Evolutionary conservation across 441 rosid species (phyloP).

Genomic region (Eruca vesicaria): DNA sequence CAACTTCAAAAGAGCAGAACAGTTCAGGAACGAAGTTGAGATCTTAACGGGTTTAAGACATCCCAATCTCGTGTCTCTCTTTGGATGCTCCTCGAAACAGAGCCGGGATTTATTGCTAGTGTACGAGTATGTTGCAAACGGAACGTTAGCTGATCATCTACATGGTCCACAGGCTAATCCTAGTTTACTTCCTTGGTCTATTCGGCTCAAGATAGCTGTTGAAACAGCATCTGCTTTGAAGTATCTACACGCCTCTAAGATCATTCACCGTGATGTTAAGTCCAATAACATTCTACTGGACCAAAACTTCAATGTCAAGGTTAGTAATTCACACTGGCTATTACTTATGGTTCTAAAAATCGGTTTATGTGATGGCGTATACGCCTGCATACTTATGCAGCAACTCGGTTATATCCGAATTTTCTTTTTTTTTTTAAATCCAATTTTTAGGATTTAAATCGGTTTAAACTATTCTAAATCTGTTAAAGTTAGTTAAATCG

Average conservation of each 20-base stretch:
- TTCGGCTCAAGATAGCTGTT: slow-evolving; percentile 64
- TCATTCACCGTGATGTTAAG: slow-evolving; percentile 85
- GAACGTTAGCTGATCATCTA: slow-evolving; percentile 85
- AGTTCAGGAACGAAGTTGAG: slow-evolving; percentile 79
- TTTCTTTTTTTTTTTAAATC: too few species aligned
- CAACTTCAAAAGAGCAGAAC: slow-evolving; percentile 67
- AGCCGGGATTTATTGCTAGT: slow-evolving; percentile 80
- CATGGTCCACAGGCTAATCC: slow-evolving; percentile 60
- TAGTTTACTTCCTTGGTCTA: slow-evolving; percentile 61
- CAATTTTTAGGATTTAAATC: too few species aligned
- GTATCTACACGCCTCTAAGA: slow-evolving; percentile 56
- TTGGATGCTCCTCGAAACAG: slow-evolving; percentile 82
- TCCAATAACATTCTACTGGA: slow-evolving; percentile 78
- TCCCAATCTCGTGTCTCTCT: slow-evolving; percentile 68
- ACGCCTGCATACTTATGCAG: too few species aligned
- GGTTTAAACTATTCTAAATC: too few species aligned
- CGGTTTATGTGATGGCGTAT: too few species aligned
- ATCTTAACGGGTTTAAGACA: slow-evolving; percentile 73
- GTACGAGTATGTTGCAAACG: slow-evolving; percentile 77
- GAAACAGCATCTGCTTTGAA: slow-evolving; percentile 55
- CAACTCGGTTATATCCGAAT: too few species aligned
- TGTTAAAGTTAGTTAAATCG: too few species aligned
- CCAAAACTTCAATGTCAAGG: slow-evolving; percentile 50
- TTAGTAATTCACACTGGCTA: slow-evolving; percentile 2
- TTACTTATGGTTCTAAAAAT: background rate